These are phyloP conservation scores for Aleurites moluccanus DNA, from an alignment of 441 rosid genomes.

Conservation along the genomic window DNA sequence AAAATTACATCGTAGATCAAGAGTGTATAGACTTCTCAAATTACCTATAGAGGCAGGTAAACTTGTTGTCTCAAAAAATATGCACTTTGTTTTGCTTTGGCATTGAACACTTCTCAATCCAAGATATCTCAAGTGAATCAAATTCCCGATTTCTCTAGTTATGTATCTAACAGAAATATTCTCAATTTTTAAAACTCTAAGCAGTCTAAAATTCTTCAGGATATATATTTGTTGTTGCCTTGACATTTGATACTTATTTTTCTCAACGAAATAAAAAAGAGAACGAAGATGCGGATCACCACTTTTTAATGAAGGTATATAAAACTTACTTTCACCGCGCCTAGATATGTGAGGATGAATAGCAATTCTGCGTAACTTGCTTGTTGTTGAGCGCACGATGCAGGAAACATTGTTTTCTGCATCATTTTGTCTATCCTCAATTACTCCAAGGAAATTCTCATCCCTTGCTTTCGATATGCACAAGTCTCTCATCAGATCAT, in stretches of 20 bases:
- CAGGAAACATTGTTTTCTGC: too few relatives aligned
- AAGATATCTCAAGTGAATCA: conserved; percentile 18
- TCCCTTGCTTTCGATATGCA: conserved; percentile 32
- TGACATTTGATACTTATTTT: too few relatives aligned
- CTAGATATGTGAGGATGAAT: neutral
- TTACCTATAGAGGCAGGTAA: neutral
- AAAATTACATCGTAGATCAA: neutral
- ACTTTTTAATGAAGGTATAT: neutral
- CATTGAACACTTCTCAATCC: neutral
- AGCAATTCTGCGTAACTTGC: conserved; percentile 12
- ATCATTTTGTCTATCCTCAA: too few relatives aligned
- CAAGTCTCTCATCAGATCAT: conserved; percentile 38
- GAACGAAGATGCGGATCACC: conserved; percentile 3
- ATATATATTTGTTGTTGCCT: neutral
- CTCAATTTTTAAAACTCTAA: conserved; percentile 2
- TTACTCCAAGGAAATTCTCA: conserved; percentile 12
- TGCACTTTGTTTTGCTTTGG: rapidly evolving
- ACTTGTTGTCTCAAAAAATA: too few relatives aligned
- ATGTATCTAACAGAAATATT: too few relatives aligned
- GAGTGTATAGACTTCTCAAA: neutral
- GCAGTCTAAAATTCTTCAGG: neutral
- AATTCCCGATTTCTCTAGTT: neutral
- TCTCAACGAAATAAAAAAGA: neutral
- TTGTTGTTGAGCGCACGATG: too few relatives aligned
- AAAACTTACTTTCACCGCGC: neutral